These are phyloP conservation scores for Bondarzewia mesenterica DNA, from an alignment of 1,284 basidiomycete genomes.

Conservation along the genomic window DNA sequence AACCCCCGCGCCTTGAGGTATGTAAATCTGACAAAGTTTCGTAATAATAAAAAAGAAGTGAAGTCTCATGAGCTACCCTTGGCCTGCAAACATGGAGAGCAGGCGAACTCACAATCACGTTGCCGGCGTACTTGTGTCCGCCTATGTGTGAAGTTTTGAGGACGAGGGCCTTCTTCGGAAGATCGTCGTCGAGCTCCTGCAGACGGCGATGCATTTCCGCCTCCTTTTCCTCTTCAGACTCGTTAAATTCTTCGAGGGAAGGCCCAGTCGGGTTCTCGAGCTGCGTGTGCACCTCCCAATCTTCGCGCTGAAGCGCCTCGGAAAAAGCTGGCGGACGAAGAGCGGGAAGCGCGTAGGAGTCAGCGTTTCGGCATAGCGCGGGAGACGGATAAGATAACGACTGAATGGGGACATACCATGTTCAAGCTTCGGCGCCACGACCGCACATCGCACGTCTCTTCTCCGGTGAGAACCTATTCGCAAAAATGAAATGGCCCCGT, in stretches of 20 bases:
- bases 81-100: neutral
- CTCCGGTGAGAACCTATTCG: slow-evolving; percentile 83
- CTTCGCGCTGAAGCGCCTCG: slow-evolving; percentile 49
- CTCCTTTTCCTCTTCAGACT: slow-evolving; percentile 31
- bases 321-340: slow-evolving; percentile 41
- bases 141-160: slow-evolving; percentile 84
- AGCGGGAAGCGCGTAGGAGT: neutral
- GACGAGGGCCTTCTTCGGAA: slow-evolving; percentile 58
- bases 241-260: slow-evolving; percentile 47
- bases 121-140: slow-evolving; percentile 88
- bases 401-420: slow-evolving; percentile 38
- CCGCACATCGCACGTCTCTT: slow-evolving; percentile 83
- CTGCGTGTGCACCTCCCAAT: slow-evolving; percentile 72
- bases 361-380: neutral
- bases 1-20: slow-evolving; percentile 74
- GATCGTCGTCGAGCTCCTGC: slow-evolving; percentile 39
- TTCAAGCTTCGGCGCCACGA: slow-evolving; percentile 80
- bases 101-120: slow-evolving; percentile 66
- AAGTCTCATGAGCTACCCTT: slow-evolving; percentile 4
- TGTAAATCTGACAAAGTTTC: slow-evolving; percentile 56
- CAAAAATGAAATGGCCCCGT: slow-evolving; percentile 1
- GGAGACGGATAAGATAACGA: neutral
- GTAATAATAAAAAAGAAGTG: neutral
- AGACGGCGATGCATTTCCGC: slow-evolving; percentile 40
- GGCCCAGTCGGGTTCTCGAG: slow-evolving; percentile 58